Evolutionary conservation across 345 rosid genomes (phyloP).

Genomic region (Eucalyptus guilfoylei): DNA sequence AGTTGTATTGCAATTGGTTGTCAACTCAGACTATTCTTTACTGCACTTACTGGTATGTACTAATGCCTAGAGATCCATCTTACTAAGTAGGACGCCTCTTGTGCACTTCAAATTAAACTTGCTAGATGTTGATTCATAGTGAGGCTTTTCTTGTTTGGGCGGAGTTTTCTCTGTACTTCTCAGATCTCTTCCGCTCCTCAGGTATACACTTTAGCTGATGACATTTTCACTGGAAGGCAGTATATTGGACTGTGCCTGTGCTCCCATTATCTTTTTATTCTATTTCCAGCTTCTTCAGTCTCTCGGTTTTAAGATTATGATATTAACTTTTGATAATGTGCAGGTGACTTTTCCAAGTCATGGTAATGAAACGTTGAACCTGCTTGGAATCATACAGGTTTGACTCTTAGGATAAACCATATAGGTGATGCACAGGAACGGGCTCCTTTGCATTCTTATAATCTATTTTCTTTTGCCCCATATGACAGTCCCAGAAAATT

Average conservation of each 20-base stretch:
- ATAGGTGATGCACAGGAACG: neutral
- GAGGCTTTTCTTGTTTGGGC: neutral
- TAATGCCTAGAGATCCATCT: neutral
- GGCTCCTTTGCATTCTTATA: neutral
- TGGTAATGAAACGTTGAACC: constrained; percentile 47
- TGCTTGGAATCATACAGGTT: constrained; percentile 89
- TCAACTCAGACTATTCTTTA: neutral
- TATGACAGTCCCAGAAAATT: constrained; percentile 77
- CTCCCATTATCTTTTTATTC: neutral
- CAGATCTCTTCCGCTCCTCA: neutral
- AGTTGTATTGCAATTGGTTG: neutral
- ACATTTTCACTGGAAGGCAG: neutral
- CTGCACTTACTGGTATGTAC: neutral
- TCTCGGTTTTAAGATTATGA: neutral
- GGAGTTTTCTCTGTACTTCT: neutral
- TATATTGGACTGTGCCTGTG: neutral
- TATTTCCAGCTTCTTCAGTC: neutral
- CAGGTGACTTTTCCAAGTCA: constrained; percentile 4
- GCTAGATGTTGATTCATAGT: neutral
- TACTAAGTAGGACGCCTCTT: neutral
- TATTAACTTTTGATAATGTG: constrained; percentile 14
- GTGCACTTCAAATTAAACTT: neutral
- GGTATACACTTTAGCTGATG: neutral
- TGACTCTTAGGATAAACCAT: neutral
- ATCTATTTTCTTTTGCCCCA: neutral